Evolutionary conservation across 192 early-diverging fungal genomes (phyloP), one percentile per base, ranked within the genome.

Genomic region (Entrophospora sp.): DNA sequence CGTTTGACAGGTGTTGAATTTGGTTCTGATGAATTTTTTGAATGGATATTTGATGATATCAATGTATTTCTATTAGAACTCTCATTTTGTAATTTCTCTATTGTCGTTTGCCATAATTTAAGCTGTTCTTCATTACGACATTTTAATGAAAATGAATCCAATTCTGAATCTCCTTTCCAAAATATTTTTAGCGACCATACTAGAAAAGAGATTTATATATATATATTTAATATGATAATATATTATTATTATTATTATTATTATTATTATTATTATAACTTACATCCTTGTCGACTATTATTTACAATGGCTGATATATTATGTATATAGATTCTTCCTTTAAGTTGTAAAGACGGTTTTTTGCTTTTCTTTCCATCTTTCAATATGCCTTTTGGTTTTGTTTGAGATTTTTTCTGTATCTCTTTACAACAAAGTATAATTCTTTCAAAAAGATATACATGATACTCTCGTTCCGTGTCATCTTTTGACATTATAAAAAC

Each of bases 391-490:
- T 53, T 79, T 81, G 31, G 62, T 32, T 28, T 49, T 57, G 58
- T 73, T 74, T 55, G 48, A 13, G 12, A 38, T 52, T 36, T 75
- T 80, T 81, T 81, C 20, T 66, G 28, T 31, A 83, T 80, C 69
- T 96, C 93, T 70, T 97, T 95, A 81, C 92, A 96, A 70, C 91
- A 93, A 16, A 99, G 79, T 5, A 99, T 78, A 32, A 93, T 90
- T 69, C 83, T 84, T 70, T 97, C 93, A 81, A 99, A 99, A 53
- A 99, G 77, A 72, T 88, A 97, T 5, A 99, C 87, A 24, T 86
- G 79, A 38, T 91, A 85, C 66, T 91, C 88, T 52, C 85, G 83
- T 51, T 95, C 92, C 6, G 82, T 73, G 63, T 90, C 87, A 53
- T 87, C 82, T 30, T 85, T 87, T 10, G 83, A 78, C 83, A 97